Evolutionary conservation across 2,329 filamentous ascomycete genomes (phyloP).

Genomic region (Tricladium varicosporioides): DNA sequence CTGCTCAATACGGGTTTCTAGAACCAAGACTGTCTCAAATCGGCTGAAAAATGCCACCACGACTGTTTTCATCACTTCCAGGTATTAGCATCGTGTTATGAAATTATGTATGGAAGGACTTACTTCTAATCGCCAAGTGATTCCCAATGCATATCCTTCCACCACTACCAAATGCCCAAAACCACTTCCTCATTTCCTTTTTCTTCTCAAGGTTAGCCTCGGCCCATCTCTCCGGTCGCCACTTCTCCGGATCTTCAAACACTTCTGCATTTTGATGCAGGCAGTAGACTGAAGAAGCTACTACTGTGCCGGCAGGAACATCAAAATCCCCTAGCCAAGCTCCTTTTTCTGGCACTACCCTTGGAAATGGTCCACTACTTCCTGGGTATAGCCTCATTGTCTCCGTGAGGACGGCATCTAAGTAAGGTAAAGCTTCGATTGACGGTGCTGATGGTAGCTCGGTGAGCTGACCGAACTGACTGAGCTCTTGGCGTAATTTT

Average conservation of each 20-base stretch:
- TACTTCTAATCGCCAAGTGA: neutral
- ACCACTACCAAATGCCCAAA: constrained; percentile 65
- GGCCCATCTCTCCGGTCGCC: constrained; percentile 45
- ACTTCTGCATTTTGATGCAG: constrained; percentile 50
- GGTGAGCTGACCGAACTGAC: neutral
- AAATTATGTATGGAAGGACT: neutral
- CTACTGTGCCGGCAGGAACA: constrained; percentile 47
- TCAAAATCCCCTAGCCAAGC: neutral
- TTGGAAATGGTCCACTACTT: constrained; percentile 49
- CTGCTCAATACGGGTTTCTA: neutral
- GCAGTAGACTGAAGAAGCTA: constrained; percentile 49
- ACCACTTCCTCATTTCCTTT: constrained; percentile 48
- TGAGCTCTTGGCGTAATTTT: constrained; percentile 41
- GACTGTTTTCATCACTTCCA: neutral
- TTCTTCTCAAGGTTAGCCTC: constrained; percentile 36
- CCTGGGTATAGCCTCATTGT: constrained; percentile 53
- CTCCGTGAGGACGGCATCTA: constrained; percentile 55
- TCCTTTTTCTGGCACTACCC: neutral
- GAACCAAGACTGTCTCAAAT: neutral
- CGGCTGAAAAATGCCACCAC: neutral
- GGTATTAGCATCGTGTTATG: neutral
- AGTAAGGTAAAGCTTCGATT: constrained; percentile 47
- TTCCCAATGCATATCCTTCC: constrained; percentile 63
- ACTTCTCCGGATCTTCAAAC: constrained; percentile 47
- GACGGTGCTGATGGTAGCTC: constrained; percentile 35